These are phyloP conservation scores for Debaryomycetaceae sp. DNA, from an alignment of 1,139 yeast genomes.

Conservation along the genomic window DNA sequence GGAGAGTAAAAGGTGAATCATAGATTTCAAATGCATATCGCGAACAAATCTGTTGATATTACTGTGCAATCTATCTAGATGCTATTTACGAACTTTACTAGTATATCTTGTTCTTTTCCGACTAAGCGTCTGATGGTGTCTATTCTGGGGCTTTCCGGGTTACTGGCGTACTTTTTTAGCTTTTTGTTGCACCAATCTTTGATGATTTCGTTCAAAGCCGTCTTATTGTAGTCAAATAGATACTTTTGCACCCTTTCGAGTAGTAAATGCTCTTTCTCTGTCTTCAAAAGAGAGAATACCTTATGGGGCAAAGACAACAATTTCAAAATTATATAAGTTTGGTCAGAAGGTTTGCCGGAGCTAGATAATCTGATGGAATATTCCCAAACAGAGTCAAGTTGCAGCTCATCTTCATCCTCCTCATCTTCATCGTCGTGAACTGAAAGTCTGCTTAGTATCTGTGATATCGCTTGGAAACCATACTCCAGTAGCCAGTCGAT, in stretches of 20 bases:
- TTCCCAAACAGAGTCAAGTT: conserved; percentile 25
- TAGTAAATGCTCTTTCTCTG: conserved; percentile 6
- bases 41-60: neutral
- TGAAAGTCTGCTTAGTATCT: conserved; percentile 15
- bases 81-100: conserved; percentile 10
- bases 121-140: conserved; percentile 11
- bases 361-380: conserved; percentile 19
- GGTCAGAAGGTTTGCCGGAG: conserved; percentile 23
- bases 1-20: neutral
- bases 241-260: conserved; percentile 6
- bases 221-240: conserved; percentile 4
- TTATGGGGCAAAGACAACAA: conserved; percentile 23
- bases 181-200: conserved; percentile 20
- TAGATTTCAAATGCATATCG: neutral
- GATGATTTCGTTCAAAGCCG: conserved; percentile 13
- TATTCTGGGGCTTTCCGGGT: conserved; percentile 7
- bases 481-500: conserved; percentile 61
- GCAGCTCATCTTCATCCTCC: conserved; percentile 16
- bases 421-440: conserved; percentile 1
- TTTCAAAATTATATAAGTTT: conserved; percentile 24
- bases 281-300: conserved; percentile 13
- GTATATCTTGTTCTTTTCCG: conserved; percentile 15
- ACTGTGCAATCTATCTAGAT: neutral
- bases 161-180: conserved; percentile 13
- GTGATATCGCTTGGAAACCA: conserved; percentile 47